Evolutionary conservation across 192 early-diverging fungal genomes (phyloP).

Genomic region (Umbelopsis isabellina): DNA sequence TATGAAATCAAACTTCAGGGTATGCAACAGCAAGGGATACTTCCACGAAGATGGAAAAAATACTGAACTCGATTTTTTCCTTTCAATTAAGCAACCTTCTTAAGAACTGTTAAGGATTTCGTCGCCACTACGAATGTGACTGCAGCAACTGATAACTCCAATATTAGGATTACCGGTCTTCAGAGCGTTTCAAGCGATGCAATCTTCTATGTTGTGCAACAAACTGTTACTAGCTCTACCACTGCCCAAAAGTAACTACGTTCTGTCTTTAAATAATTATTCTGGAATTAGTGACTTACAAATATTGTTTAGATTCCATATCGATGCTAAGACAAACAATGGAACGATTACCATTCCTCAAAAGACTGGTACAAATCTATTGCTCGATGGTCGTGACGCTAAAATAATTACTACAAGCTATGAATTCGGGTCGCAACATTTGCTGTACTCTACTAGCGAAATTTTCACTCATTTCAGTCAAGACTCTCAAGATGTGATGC

Average conservation of each 20-base stretch:
- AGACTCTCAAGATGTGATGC: conserved; percentile 10
- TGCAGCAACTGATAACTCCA: neutral
- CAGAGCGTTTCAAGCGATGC: neutral
- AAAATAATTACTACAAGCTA: conserved; percentile 16
- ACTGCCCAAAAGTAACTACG: neutral
- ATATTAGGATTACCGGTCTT: neutral
- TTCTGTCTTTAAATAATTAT: neutral
- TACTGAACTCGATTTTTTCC: neutral
- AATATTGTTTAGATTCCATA: neutral
- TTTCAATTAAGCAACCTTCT: neutral
- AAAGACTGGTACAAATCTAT: neutral
- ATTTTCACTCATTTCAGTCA: conserved; percentile 16
- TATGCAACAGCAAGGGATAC: neutral
- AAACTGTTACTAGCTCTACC: neutral
- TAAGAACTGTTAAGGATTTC: neutral
- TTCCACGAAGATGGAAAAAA: neutral
- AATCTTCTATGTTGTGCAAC: conserved; percentile 21
- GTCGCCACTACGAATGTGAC: neutral
- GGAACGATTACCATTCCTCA: conserved; percentile 14
- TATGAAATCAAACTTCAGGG: conserved; percentile 25
- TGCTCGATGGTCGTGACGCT: conserved; percentile 17
- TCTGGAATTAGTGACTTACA: neutral
- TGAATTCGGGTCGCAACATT: conserved; percentile 20
- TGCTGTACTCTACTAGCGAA: conserved; percentile 26
- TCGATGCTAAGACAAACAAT: neutral